Evolutionary conservation across 2,329 filamentous ascomycete genomes (phyloP).

Genomic region (Penicillium italicum): DNA sequence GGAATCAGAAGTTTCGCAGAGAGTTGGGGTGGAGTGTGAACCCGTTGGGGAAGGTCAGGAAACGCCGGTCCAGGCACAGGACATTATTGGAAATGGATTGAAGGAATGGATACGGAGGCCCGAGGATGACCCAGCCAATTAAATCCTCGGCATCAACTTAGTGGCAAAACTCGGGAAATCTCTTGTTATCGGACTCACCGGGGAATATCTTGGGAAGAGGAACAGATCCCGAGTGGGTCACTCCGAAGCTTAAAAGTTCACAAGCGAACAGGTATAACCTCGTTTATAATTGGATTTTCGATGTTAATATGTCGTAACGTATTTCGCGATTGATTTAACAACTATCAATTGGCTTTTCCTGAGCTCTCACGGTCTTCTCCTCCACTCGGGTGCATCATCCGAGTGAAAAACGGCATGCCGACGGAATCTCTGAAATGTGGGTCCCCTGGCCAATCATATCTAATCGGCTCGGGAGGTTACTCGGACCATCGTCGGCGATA

Average conservation of each 20-base stretch:
- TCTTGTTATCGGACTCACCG: neutral
- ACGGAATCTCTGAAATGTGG: neutral
- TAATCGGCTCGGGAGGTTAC: conserved; percentile 14
- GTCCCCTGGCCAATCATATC: conserved; percentile 9
- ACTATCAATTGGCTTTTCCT: too few relatives aligned
- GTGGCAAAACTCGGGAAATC: neutral
- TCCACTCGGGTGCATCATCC: neutral
- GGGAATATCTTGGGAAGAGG: neutral
- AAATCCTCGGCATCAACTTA: neutral
- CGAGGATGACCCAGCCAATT: conserved; percentile 1
- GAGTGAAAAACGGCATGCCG: conserved; percentile 17
- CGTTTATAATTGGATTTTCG: too few relatives aligned
- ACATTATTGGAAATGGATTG: conserved; percentile 1
- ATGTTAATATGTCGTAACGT: neutral
- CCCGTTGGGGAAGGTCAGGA: neutral
- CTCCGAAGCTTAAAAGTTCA: neutral
- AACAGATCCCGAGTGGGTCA: neutral
- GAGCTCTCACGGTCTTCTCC: neutral
- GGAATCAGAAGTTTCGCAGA: neutral
- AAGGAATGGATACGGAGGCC: neutral
- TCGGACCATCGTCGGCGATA: conserved; percentile 22
- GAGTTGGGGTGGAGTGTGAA: neutral
- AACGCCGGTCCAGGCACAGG: neutral
- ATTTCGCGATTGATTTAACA: rapidly evolving
- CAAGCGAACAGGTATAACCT: too few relatives aligned